Evolutionary conservation across 2,329 filamentous ascomycete species (phyloP).

Genomic region (Chrysoporthe deuterocubensis): DNA sequence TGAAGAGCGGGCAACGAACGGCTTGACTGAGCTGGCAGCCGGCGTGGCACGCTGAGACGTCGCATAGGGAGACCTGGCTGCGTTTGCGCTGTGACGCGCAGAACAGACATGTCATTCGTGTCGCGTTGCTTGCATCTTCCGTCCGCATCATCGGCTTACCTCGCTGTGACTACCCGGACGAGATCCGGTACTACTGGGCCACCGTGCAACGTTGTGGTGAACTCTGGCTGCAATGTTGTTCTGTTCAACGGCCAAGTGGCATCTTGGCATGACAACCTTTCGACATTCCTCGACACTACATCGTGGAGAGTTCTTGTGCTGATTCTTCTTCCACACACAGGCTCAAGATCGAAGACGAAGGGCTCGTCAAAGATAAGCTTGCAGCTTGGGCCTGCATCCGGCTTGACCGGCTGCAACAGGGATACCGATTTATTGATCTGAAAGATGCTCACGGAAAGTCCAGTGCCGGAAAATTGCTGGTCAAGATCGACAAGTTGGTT

Average conservation of each 20-base stretch:
- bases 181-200: conserved; percentile 15
- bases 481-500: conserved; percentile 55
- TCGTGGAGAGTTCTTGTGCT: background rate
- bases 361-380: conserved; percentile 43
- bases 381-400: conserved; percentile 64
- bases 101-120: conserved; percentile 20
- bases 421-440: conserved; percentile 59
- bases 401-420: conserved; percentile 58
- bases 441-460: conserved; percentile 50
- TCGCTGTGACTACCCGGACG: conserved; percentile 15
- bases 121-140: conserved; percentile 19
- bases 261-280: background rate
- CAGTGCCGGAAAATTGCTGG: conserved; percentile 53
- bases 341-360: conserved; percentile 59
- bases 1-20: conserved; percentile 19
- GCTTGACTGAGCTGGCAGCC: conserved; percentile 17
- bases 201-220: conserved; percentile 21
- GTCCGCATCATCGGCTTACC: conserved; percentile 24
- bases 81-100: conserved; percentile 14
- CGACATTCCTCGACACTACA: background rate
- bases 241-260: conserved; percentile 31
- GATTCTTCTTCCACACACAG: conserved; percentile 38
- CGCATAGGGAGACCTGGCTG: conserved; percentile 2
- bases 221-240: conserved; percentile 14
- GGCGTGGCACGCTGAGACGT: conserved; percentile 18